Evolutionary conservation across 192 early-diverging fungal species (phyloP).

Genomic region (Podochytrium sp.): DNA sequence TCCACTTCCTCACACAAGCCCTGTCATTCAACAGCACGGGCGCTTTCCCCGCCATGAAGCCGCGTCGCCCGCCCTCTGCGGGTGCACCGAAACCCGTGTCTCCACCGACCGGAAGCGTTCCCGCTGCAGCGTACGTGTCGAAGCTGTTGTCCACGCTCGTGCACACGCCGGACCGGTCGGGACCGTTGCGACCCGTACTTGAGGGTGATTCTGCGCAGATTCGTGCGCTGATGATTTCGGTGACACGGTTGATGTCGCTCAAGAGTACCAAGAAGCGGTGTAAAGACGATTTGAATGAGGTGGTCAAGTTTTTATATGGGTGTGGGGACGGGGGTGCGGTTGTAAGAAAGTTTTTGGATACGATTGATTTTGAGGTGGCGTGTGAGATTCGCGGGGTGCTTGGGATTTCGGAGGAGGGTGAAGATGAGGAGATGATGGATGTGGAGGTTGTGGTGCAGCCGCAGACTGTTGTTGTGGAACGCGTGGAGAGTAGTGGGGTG

Average conservation of each 20-base stretch:
- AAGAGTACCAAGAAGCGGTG: neutral
- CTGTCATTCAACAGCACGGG: neutral
- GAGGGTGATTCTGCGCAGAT: neutral
- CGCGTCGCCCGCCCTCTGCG: neutral
- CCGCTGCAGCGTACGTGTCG: neutral
- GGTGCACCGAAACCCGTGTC: neutral
- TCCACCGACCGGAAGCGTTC: neutral
- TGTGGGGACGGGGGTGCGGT: neutral
- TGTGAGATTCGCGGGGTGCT: neutral
- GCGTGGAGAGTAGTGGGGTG: neutral
- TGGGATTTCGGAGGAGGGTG: neutral
- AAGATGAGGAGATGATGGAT: neutral
- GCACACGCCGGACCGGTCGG: neutral
- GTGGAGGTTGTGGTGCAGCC: neutral
- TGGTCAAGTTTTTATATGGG: neutral
- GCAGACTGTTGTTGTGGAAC: neutral
- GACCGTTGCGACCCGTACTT: too few relatives aligned
- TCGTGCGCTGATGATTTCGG: neutral
- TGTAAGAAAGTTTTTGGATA: neutral
- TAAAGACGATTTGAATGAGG: neutral
- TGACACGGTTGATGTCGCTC: neutral
- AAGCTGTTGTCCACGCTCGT: neutral
- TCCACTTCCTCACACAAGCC: neutral
- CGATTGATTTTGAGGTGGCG: slow-evolving; percentile 10
- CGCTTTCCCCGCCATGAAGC: neutral